Percentiles rank a stretch among this genome's conserved stretches.
These are phyloP conservation scores for Beverwykella pulmonaria DNA, from an alignment of 495 filamentous ascomycete genomes.

Conservation along the genomic window DNA sequence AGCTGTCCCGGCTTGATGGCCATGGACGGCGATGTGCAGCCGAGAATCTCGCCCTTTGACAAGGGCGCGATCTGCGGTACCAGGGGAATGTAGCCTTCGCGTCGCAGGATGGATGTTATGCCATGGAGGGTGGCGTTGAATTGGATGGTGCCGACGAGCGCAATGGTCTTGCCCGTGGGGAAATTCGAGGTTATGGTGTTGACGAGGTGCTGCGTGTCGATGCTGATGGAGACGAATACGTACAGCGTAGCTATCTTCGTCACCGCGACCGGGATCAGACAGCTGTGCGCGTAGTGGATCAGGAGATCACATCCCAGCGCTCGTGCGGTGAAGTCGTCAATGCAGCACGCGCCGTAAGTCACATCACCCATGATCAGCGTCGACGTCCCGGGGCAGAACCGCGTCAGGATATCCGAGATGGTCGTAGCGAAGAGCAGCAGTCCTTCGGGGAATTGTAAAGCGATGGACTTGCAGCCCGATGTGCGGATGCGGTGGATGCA, in stretches of 20 bases:
- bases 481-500: slow-evolving; percentile 92
- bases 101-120: slow-evolving; percentile 71
- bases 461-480: slow-evolving; percentile 73
- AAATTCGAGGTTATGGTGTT: slow-evolving; percentile 91
- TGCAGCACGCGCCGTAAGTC: slow-evolving; percentile 98
- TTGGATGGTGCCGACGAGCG: slow-evolving; percentile 95
- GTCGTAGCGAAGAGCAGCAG: slow-evolving; percentile 95
- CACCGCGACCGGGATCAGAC: slow-evolving; percentile 91
- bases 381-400: slow-evolving; percentile 87
- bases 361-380: slow-evolving; percentile 99
- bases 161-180: slow-evolving; percentile 76
- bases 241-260: slow-evolving; percentile 95
- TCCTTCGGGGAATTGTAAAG: slow-evolving; percentile 95
- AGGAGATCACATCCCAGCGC: slow-evolving; percentile 93
- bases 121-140: slow-evolving; percentile 97
- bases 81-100: slow-evolving; percentile 76
- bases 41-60: slow-evolving; percentile 90
- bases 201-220: slow-evolving; percentile 84
- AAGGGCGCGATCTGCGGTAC: slow-evolving; percentile 93
- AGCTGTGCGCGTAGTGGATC: slow-evolving; percentile 96
- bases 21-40: slow-evolving; percentile 87
- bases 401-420: slow-evolving; percentile 93
- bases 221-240: slow-evolving; percentile 96
- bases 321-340: slow-evolving; percentile 96
- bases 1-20: slow-evolving; percentile 36